phyloP scores from a whole-genome alignment of 1,284 basidiomycete genomes.

The Cryptococcus floricola region DNA sequence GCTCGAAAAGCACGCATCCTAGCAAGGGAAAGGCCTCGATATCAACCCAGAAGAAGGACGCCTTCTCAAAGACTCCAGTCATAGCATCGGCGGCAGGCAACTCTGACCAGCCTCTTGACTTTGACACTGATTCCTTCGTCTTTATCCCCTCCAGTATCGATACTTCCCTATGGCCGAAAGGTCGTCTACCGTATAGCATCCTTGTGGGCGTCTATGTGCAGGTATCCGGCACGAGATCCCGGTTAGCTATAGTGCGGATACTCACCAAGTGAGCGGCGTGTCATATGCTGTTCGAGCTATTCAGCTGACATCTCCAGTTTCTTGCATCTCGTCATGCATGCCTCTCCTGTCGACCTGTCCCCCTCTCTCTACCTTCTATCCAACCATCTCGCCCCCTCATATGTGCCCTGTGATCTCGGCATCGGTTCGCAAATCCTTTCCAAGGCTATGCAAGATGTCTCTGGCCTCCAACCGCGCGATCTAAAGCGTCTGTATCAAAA shows the following conservation, averaged over 20 bases:
- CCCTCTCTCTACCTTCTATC: slow-evolving; percentile 85
- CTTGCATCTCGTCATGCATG: slow-evolving; percentile 64
- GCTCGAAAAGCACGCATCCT: slow-evolving; percentile 10
- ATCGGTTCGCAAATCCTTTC: slow-evolving; percentile 72
- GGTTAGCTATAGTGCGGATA: slow-evolving; percentile 73
- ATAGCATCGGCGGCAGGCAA: slow-evolving; percentile 26
- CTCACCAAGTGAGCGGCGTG: slow-evolving; percentile 63
- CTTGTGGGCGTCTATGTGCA: slow-evolving; percentile 70
- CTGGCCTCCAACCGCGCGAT: slow-evolving; percentile 65
- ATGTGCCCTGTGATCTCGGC: slow-evolving; percentile 69
- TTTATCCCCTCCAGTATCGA: slow-evolving; percentile 50
- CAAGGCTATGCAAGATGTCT: slow-evolving; percentile 75
- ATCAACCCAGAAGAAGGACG: slow-evolving; percentile 16
- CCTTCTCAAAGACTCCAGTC: slow-evolving; percentile 9
- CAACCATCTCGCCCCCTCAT: slow-evolving; percentile 77
- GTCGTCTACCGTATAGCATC: slow-evolving; percentile 69
- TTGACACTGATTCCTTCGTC: slow-evolving; percentile 48
- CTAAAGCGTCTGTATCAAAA: slow-evolving; percentile 58
- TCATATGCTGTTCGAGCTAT: not conserved
- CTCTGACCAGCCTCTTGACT: slow-evolving; percentile 42
- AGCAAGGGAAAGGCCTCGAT: slow-evolving; percentile 29
- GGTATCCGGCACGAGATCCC: slow-evolving; percentile 71
- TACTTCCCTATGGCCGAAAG: slow-evolving; percentile 47
- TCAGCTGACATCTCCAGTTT: slow-evolving; percentile 30
- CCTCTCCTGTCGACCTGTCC: slow-evolving; percentile 67